A percentile compares a stretch with the other conserved stretches of the same genome.
Evolutionary conservation across 2,329 filamentous ascomycete genomes (phyloP).

Genomic region (Diplodia mutila): DNA sequence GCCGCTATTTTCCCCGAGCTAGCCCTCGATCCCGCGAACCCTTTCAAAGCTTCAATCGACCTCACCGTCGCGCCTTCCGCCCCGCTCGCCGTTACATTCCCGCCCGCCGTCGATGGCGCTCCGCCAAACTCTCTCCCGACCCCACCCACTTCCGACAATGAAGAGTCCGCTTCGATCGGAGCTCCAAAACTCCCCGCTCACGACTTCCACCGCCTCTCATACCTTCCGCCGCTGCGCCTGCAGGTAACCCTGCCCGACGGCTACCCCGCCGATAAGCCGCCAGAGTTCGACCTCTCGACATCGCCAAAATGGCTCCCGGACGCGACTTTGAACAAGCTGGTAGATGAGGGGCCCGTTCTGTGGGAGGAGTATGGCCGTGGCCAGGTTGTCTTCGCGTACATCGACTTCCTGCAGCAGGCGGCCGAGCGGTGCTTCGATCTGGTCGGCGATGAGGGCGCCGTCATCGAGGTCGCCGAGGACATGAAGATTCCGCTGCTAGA

Average conservation of each 20-base stretch:
- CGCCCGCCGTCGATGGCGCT: conserved; percentile 39
- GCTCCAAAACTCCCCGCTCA: conserved; percentile 31
- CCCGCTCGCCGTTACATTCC: conserved; percentile 53
- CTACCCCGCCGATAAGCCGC: conserved; percentile 60
- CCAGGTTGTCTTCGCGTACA: conserved; percentile 62
- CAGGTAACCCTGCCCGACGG: conserved; percentile 57
- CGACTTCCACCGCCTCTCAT: conserved; percentile 53
- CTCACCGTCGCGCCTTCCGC: conserved; percentile 59
- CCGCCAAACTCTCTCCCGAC: conserved; percentile 39
- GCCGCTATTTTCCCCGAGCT: conserved; percentile 67
- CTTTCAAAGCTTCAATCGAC: conserved; percentile 58
- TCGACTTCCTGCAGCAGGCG: conserved; percentile 63
- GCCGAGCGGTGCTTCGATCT: conserved; percentile 60
- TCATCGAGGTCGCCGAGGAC: conserved; percentile 52
- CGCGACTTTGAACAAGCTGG: conserved; percentile 49
- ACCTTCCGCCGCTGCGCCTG: conserved; percentile 61
- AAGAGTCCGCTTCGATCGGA: neutral
- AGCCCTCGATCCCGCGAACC: conserved; percentile 49
- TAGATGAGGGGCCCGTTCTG: conserved; percentile 52
- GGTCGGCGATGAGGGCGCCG: conserved; percentile 41
- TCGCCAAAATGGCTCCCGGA: conserved; percentile 58
- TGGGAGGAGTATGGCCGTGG: conserved; percentile 65
- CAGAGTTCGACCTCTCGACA: conserved; percentile 54
- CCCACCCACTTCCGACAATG: conserved; percentile 44
- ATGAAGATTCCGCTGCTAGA: conserved; percentile 74